phyloP scores from a whole-genome alignment of 805 yeast species.

The Lipomyces spencermartinsiae region DNA sequence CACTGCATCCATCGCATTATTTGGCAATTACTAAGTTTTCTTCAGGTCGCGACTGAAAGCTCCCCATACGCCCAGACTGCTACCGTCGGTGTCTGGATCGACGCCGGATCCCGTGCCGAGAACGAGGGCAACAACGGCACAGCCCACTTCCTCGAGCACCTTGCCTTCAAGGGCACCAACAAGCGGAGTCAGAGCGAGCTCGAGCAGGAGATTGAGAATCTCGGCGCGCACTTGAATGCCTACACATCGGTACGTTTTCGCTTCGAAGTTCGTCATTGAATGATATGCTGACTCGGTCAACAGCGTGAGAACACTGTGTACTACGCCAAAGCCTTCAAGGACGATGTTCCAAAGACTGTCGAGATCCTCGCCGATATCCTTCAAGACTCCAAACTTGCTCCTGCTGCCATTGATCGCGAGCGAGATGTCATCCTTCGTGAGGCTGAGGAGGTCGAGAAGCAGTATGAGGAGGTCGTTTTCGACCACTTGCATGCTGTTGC shows the following conservation, averaged over 20 bases:
- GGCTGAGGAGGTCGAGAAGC: slow-evolving; percentile 96
- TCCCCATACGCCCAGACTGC: slow-evolving; percentile 91
- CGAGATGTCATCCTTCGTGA: slow-evolving; percentile 96
- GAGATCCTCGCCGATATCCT: slow-evolving; percentile 89
- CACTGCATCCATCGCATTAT: neutral
- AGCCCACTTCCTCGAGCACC: slow-evolving; percentile 95
- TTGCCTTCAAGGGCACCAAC: slow-evolving; percentile 93
- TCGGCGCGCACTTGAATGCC: slow-evolving; percentile 98
- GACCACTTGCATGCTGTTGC: slow-evolving; percentile 95
- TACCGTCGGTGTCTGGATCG: slow-evolving; percentile 98
- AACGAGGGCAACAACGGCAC: slow-evolving; percentile 84
- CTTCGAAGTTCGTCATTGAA: neutral
- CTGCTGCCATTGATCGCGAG: slow-evolving; percentile 88
- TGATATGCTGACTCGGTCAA: slow-evolving; percentile 2
- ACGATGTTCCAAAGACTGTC: slow-evolving; percentile 82
- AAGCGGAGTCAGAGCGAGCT: slow-evolving; percentile 78
- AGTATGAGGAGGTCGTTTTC: slow-evolving; percentile 97
- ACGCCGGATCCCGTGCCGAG: slow-evolving; percentile 98
- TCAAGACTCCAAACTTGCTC: slow-evolving; percentile 82
- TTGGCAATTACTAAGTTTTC: neutral
- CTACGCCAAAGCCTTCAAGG: slow-evolving; percentile 84
- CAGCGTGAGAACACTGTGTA: slow-evolving; percentile 92
- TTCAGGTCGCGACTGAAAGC: slow-evolving; percentile 71
- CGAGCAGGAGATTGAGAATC: slow-evolving; percentile 92
- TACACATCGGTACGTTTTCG: slow-evolving; percentile 67